Evolutionary conservation across 257 asterid species (phyloP), one percentile per base, ranked within the genome.

Genomic region (Nicotiana tabacum): DNA sequence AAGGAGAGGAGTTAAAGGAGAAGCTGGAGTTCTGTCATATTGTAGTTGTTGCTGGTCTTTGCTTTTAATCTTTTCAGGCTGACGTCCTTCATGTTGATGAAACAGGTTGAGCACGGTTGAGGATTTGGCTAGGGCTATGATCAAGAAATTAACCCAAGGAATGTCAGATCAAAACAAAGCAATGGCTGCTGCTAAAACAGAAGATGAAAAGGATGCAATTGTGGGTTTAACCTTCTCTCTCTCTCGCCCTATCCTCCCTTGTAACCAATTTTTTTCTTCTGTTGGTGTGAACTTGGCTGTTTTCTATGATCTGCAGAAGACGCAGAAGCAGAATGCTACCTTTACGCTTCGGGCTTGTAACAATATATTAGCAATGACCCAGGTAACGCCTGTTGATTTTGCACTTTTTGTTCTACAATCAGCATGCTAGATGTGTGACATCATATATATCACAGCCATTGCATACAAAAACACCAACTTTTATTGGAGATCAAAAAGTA

Each of bases 101-200:
- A 85, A 88, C 89, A 95, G 99, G 88, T 91, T 95, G 92, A 90
- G 90, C 87, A 94, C 90, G 37, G 84, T 88, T 83, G 97, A 92
- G 89, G 97, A 94, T 77, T 88, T 95, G 84, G 88, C 98, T 39
- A 94, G 87, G 86, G 87, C 97, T 9, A 92, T 92, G 97, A 92
- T 87, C 82, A 95, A 95, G 93, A 95, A 95, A 85, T 85, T 95
- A 89, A 92, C 97, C 72, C 97, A 95, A 84, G 98, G 97, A 83
- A 94, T 93, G 97, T 86, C 91, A n/a, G 99, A 92, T 82, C 97
- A 93, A 89, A 93, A 92, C 84, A 94, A 94, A 90, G 94, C 98
- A 81, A 80, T 91, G 91, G 84, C 93, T 61, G 96, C 95, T 83
- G 99, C 97, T 57, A 94, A 92, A 87, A 87, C 97, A n/a, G 96